Percentiles rank a stretch among this genome's conserved stretches.
These are phyloP conservation scores for Boechera divaricarpa DNA, from an alignment of 345 rosid species.

Conservation along the genomic window DNA sequence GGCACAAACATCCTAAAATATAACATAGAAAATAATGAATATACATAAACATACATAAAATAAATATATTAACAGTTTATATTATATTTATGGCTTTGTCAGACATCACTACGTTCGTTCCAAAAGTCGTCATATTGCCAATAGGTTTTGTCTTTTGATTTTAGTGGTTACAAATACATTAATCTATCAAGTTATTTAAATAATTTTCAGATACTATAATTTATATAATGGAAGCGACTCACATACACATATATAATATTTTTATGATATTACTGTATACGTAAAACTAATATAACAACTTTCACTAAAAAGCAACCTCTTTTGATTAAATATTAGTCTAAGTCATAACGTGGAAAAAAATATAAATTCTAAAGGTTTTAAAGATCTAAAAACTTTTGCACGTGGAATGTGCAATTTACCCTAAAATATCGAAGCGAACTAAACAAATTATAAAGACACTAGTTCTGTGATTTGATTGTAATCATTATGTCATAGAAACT, in stretches of 20 bases:
- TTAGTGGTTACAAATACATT: slow-evolving; percentile 37
- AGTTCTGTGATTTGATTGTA: slow-evolving; percentile 33
- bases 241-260: not conserved
- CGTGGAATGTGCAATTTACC: slow-evolving; percentile 41
- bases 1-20: slow-evolving; percentile 50
- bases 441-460: slow-evolving; percentile 36
- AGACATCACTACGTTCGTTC: slow-evolving; percentile 42
- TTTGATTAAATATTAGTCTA: slow-evolving; percentile 25
- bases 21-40: not conserved
- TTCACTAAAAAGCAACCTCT: slow-evolving; percentile 23
- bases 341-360: slow-evolving; percentile 35
- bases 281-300: slow-evolving; percentile 29
- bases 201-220: slow-evolving; percentile 28
- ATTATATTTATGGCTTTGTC: slow-evolving; percentile 40
- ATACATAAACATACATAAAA: slow-evolving; percentile 15
- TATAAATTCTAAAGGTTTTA: slow-evolving; percentile 29
- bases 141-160: slow-evolving; percentile 30
- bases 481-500: slow-evolving; percentile 36
- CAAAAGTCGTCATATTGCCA: slow-evolving; percentile 35
- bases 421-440: slow-evolving; percentile 33
- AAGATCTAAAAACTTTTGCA: slow-evolving; percentile 43
- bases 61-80: not conserved
- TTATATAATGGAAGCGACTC: slow-evolving; percentile 32
- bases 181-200: slow-evolving; percentile 20
- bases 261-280: slow-evolving; percentile 16